phyloP scores from a whole-genome alignment of 106 monocot genomes.

The Gastrodia elata region DNA sequence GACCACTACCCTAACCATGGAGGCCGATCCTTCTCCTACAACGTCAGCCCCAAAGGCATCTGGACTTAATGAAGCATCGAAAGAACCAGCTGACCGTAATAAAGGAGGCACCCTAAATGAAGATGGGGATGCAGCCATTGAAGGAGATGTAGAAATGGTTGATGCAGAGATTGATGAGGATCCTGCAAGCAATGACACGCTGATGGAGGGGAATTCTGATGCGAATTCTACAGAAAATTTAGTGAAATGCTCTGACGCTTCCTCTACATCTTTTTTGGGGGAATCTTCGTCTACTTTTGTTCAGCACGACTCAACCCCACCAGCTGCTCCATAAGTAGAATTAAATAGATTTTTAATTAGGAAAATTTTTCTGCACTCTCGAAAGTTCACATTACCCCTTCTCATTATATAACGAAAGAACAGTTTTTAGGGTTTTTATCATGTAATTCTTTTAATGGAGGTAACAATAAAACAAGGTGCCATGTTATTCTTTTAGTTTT shows the following conservation, averaged over 20 bases:
- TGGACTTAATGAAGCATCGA: slow-evolving; percentile 9
- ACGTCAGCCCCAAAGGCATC: neutral
- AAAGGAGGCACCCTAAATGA: slow-evolving; percentile 34
- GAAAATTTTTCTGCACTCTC: neutral
- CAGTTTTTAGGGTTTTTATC: no score
- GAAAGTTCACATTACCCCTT: neutral
- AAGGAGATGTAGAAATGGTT: slow-evolving; percentile 76
- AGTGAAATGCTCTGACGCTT: slow-evolving; percentile 2
- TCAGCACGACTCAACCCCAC: neutral
- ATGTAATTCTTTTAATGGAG: no score
- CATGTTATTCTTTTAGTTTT: no score
- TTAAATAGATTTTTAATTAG: neutral
- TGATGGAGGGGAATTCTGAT: slow-evolving; percentile 41
- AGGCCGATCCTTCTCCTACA: slow-evolving; percentile 56
- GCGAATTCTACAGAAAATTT: slow-evolving; percentile 4
- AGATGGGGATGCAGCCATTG: slow-evolving; percentile 14
- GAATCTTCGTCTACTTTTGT: slow-evolving; percentile 5
- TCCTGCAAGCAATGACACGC: slow-evolving; percentile 18
- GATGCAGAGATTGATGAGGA: slow-evolving; percentile 52
- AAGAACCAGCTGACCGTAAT: slow-evolving; percentile 8
- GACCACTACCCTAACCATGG: slow-evolving; percentile 60
- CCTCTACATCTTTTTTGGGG: neutral
- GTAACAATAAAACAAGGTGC: no score
- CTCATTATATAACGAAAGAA: no score
- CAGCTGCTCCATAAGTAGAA: neutral